A percentile compares a stretch with the other conserved stretches of the same genome.
Evolutionary conservation across 257 asterid genomes (phyloP).

Genomic region (Ilex asprella): DNA sequence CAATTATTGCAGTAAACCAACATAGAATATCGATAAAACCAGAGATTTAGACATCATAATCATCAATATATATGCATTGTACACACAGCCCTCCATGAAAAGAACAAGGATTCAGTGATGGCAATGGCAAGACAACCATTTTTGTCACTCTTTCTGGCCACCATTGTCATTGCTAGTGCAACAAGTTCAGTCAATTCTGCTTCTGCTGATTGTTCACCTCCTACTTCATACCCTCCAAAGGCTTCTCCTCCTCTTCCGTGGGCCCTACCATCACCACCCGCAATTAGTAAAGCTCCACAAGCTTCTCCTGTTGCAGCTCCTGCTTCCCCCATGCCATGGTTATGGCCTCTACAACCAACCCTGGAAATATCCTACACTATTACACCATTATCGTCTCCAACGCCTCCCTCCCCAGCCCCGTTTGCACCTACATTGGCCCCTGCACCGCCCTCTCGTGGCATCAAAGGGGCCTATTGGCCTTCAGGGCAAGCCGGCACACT

Average conservation of each 20-base stretch:
- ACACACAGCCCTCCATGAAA: neutral
- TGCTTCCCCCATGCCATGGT: neutral
- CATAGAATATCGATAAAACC: neutral
- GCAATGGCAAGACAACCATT: neutral
- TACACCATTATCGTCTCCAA: neutral
- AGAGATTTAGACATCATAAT: neutral
- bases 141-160: neutral
- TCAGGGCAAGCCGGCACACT: neutral
- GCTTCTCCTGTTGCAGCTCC: neutral
- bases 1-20: neutral
- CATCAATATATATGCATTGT: neutral
- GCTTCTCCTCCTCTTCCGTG: neutral
- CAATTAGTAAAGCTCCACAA: neutral
- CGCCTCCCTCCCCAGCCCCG: neutral
- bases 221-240: neutral
- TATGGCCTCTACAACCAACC: neutral
- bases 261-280: neutral
- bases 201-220: neutral
- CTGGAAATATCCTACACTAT: no score
- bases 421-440: neutral
- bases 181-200: neutral
- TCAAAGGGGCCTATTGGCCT: conserved; percentile 4
- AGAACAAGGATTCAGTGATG: neutral
- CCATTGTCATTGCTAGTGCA: neutral
- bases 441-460: neutral